Conservation (phyloP, 2,329 filamentous ascomycete genomes). For the Exophiala lecanii-corni region DNA sequence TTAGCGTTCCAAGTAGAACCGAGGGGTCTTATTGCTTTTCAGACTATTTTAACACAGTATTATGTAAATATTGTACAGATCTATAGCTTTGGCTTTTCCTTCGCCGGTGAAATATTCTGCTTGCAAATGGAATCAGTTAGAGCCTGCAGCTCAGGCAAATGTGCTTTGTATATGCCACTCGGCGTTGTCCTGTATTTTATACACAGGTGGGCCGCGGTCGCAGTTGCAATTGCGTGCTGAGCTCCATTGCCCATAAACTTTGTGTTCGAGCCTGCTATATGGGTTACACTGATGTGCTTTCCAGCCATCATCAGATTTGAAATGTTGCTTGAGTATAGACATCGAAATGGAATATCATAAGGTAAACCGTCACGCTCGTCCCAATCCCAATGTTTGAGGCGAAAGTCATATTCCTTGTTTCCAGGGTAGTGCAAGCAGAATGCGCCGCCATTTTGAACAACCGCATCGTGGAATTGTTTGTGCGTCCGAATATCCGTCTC, state of each 20-base stretch:
- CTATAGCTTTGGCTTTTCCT: too few species aligned
- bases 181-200: conserved; percentile 1
- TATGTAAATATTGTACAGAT: too few species aligned
- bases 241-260: conserved; percentile 3
- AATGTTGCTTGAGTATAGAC: conserved; percentile 6
- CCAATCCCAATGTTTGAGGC: conserved; percentile 9
- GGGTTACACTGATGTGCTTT: conserved; percentile 9
- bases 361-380: conserved; percentile 6
- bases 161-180: neutral
- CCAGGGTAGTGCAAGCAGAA: conserved; percentile 58
- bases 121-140: too few species aligned
- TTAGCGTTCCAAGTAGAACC: too few species aligned
- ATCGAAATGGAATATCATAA: conserved; percentile 6
- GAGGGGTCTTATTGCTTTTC: too few species aligned
- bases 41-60: too few species aligned
- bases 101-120: too few species aligned
- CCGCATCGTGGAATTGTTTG: conserved; percentile 49
- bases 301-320: conserved; percentile 9
- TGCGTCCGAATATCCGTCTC: conserved; percentile 8
- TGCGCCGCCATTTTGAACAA: conserved; percentile 94
- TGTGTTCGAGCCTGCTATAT: conserved; percentile 1
- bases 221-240: conserved; percentile 5
- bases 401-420: conserved; percentile 4
- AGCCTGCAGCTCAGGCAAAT: neutral
- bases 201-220: conserved; percentile 4